Evolutionary conservation across 1,139 yeast genomes (phyloP).

Genomic region (Pichia sp.): DNA sequence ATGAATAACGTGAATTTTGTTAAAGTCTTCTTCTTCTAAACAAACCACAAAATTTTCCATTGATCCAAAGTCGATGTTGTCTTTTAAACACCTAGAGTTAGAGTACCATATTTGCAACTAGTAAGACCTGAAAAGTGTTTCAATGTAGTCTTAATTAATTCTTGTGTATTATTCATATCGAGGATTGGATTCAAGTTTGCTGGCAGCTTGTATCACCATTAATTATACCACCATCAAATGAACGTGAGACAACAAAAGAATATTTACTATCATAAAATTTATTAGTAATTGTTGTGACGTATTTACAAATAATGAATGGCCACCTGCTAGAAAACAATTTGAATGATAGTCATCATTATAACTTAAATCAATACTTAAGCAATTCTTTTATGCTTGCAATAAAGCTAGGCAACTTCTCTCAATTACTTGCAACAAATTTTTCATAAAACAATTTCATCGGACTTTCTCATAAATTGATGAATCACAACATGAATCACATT

Average conservation of each 20-base stretch:
- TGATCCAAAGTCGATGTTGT: slow-evolving; percentile 71
- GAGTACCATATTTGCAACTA: slow-evolving; percentile 27
- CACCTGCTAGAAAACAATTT: slow-evolving; percentile 48
- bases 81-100: slow-evolving; percentile 37
- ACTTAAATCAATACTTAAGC: slow-evolving; percentile 56
- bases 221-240: slow-evolving; percentile 53
- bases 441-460: slow-evolving; percentile 33
- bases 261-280: slow-evolving; percentile 51
- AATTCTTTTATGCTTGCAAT: slow-evolving; percentile 39
- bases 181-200: slow-evolving; percentile 32
- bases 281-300: slow-evolving; percentile 61
- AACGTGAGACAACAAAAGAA: slow-evolving; percentile 63
- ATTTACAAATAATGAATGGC: slow-evolving; percentile 41
- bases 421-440: slow-evolving; percentile 35
- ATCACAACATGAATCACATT: slow-evolving; percentile 57
- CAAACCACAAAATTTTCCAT: slow-evolving; percentile 58
- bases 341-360: slow-evolving; percentile 52
- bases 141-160: slow-evolving; percentile 40
- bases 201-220: slow-evolving; percentile 68
- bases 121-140: slow-evolving; percentile 49
- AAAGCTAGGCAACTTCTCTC: slow-evolving; percentile 33
- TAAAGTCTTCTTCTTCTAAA: slow-evolving; percentile 36
- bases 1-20: slow-evolving; percentile 38
- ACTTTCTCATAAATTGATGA: slow-evolving; percentile 48
- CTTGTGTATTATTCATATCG: slow-evolving; percentile 41